A percentile compares a stretch with the other conserved stretches of the same genome.
Evolutionary conservation across 2,329 filamentous ascomycete genomes (phyloP).

Genomic region (Aspergillus fischeri): DNA sequence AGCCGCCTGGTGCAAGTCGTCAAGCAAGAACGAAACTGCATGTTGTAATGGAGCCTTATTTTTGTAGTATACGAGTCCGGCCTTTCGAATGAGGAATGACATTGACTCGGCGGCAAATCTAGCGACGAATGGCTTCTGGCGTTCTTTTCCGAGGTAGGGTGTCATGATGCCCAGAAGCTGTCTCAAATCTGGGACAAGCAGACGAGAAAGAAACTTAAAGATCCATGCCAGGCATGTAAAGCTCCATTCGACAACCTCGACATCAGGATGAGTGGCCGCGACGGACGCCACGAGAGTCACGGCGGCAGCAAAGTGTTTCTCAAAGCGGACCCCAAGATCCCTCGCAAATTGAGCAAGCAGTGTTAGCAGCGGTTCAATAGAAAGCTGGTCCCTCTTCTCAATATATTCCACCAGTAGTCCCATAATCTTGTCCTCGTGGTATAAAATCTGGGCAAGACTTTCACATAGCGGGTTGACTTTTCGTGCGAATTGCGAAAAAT

Average conservation of each 20-base stretch:
- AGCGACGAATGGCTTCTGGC: conserved; percentile 80
- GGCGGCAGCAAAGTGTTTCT: conserved; percentile 76
- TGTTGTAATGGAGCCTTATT: conserved; percentile 63
- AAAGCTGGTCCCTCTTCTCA: conserved; percentile 69
- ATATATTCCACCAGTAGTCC: conserved; percentile 71
- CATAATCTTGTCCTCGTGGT: conserved; percentile 85
- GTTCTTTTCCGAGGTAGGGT: conserved; percentile 75
- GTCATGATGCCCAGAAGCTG: conserved; percentile 81
- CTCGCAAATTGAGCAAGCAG: conserved; percentile 93
- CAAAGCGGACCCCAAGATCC: conserved; percentile 81
- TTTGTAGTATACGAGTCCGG: conserved; percentile 71
- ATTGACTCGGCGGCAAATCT: conserved; percentile 92
- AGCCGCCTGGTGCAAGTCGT: conserved; percentile 54
- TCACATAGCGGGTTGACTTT: conserved; percentile 76
- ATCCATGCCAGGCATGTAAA: conserved; percentile 92
- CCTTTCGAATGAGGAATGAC: conserved; percentile 89
- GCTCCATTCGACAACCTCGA: conserved; percentile 95
- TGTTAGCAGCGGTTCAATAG: conserved; percentile 79
- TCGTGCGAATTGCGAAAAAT: conserved; percentile 72
- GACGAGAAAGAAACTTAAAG: conserved; percentile 91
- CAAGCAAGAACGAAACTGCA: conserved; percentile 68
- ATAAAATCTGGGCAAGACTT: conserved; percentile 84
- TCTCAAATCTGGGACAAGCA: conserved; percentile 78
- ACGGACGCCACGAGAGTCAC: conserved; percentile 73
- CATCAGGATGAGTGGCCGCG: conserved; percentile 70